Evolutionary conservation across 305 asterid genomes (phyloP).

Genomic region (Stenogyne calaminthoides): DNA sequence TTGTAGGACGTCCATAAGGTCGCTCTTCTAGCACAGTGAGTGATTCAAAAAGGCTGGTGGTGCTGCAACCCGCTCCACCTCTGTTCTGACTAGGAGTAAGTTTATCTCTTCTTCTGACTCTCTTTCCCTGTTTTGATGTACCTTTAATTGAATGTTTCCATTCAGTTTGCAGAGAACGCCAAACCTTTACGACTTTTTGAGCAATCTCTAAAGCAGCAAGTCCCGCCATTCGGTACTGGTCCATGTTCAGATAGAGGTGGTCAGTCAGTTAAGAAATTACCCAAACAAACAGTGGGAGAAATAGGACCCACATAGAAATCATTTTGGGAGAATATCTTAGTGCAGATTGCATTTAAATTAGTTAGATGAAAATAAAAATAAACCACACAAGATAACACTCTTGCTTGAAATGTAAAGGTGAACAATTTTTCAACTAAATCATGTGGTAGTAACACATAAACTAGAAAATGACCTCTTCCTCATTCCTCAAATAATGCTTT

Average conservation of each 20-base stretch:
- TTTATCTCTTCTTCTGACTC: constrained; percentile 70
- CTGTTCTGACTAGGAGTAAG: constrained; percentile 79
- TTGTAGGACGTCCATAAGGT: constrained; percentile 64
- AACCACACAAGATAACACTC: constrained; percentile 7
- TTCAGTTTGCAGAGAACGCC: constrained; percentile 91
- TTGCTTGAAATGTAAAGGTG: background rate
- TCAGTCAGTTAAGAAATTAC: constrained; percentile 32
- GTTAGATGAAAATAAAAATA: constrained; percentile 7
- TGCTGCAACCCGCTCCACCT: constrained; percentile 99
- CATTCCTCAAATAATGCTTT: background rate
- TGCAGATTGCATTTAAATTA: constrained; percentile 15
- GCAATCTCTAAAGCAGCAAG: constrained; percentile 98
- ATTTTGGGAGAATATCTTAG: constrained; percentile 13
- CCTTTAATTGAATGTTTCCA: constrained; percentile 84
- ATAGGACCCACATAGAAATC: constrained; percentile 24
- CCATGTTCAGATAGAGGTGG: constrained; percentile 33
- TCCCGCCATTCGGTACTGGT: constrained; percentile 99
- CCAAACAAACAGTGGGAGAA: constrained; percentile 18
- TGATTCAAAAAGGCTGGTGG: constrained; percentile 74
- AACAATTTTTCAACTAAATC: background rate
- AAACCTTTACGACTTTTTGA: constrained; percentile 85
- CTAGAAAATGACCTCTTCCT: constrained; percentile 4
- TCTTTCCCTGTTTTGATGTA: constrained; percentile 68
- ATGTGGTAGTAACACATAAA: background rate
- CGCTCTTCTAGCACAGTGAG: constrained; percentile 68